phyloP scores from a whole-genome alignment of 352 stramenopile species.

The Paralagenidium karlingii region DNA sequence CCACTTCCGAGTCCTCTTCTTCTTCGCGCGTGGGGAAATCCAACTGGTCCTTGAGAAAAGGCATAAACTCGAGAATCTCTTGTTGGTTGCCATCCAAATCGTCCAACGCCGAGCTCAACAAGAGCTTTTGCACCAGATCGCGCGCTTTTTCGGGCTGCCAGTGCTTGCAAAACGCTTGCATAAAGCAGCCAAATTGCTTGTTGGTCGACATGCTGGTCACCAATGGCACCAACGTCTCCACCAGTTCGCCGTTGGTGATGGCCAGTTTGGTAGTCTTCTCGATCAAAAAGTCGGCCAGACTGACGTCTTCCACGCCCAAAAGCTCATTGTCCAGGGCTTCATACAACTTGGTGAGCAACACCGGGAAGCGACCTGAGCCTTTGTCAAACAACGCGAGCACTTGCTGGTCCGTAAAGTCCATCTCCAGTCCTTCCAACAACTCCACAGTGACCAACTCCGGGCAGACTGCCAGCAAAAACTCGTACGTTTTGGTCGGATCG shows the following conservation, averaged over 20 bases:
- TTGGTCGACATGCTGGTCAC: slow-evolving; percentile 66
- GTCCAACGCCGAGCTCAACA: slow-evolving; percentile 66
- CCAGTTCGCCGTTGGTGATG: slow-evolving; percentile 37
- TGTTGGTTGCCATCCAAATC: slow-evolving; percentile 75
- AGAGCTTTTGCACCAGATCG: slow-evolving; percentile 53
- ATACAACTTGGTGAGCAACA: slow-evolving; percentile 66
- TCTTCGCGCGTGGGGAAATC: slow-evolving; percentile 74
- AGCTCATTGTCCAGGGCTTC: slow-evolving; percentile 59
- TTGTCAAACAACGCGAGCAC: slow-evolving; percentile 58
- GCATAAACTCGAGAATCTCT: slow-evolving; percentile 48
- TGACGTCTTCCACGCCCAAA: slow-evolving; percentile 34
- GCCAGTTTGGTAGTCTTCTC: neutral
- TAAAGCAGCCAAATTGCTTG: slow-evolving; percentile 41
- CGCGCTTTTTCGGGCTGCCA: slow-evolving; percentile 50
- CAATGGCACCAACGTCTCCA: slow-evolving; percentile 49
- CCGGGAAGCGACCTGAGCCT: slow-evolving; percentile 33
- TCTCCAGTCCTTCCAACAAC: slow-evolving; percentile 68
- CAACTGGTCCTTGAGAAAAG: slow-evolving; percentile 32
- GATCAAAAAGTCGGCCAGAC: slow-evolving; percentile 13
- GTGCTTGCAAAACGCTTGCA: slow-evolving; percentile 41
- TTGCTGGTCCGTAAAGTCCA: slow-evolving; percentile 33
- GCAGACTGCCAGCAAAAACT: slow-evolving; percentile 43
- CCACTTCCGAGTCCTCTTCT: slow-evolving; percentile 52
- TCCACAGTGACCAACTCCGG: slow-evolving; percentile 76
- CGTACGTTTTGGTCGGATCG: slow-evolving; percentile 36